Percentiles rank a stretch among this genome's conserved stretches.
These are phyloP conservation scores for Sisymbrium irio DNA, from an alignment of 345 rosid genomes.

Conservation along the genomic window DNA sequence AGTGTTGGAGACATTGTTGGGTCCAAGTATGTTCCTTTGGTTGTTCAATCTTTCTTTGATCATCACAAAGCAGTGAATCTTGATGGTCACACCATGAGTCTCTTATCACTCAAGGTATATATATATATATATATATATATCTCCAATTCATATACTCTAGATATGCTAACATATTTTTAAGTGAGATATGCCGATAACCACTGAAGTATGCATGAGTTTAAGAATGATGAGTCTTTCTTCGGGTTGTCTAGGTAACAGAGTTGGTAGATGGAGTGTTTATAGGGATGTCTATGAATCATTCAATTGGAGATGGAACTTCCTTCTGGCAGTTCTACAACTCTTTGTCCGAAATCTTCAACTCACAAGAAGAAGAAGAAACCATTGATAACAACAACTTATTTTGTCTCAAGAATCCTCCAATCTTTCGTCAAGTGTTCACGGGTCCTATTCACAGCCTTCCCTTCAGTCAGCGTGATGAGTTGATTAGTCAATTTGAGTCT, in stretches of 20 bases:
- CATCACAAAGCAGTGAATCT: too few relatives aligned
- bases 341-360: constrained; percentile 58
- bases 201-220: too few relatives aligned
- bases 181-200: too few relatives aligned
- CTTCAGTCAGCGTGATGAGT: constrained; percentile 33
- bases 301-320: constrained; percentile 59
- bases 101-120: too few relatives aligned
- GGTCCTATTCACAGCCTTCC: constrained; percentile 51
- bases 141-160: too few relatives aligned
- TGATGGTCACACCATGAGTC: too few relatives aligned
- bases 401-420: constrained; percentile 48
- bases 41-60: too few relatives aligned
- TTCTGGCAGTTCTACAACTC: constrained; percentile 70
- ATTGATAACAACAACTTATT: neutral
- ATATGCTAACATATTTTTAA: too few relatives aligned
- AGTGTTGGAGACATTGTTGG: too few relatives aligned
- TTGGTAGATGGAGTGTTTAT: constrained; percentile 65
- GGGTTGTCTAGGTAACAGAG: constrained; percentile 42
- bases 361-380: constrained; percentile 22
- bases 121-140: too few relatives aligned
- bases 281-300: constrained; percentile 62
- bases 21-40: too few relatives aligned
- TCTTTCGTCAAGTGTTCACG: constrained; percentile 37
- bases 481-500: constrained; percentile 31
- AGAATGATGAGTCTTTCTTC: too few relatives aligned